A percentile compares a stretch with the other conserved stretches of the same genome.
phyloP scores from a whole-genome alignment of 2,329 filamentous ascomycete species.

The Daldinia eschscholtzii region DNA sequence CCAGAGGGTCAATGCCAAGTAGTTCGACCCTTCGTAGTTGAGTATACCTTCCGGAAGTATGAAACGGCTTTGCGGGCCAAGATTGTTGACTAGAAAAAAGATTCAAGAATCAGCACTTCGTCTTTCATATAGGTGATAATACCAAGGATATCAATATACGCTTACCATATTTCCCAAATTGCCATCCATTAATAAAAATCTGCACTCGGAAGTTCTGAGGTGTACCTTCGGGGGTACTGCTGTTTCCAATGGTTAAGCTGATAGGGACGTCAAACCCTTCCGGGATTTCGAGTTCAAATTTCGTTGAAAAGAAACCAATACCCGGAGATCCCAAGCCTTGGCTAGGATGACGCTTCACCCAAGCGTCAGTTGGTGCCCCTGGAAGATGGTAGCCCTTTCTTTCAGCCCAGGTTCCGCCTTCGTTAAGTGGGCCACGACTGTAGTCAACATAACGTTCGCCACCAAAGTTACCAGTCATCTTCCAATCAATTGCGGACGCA shows the following conservation, averaged over 20 bases:
- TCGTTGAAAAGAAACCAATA: background rate
- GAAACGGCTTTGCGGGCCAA: background rate
- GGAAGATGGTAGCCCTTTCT: background rate
- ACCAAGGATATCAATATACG: too few relatives aligned
- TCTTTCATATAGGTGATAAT: too few relatives aligned
- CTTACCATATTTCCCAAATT: background rate
- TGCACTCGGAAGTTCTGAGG: conserved; percentile 1
- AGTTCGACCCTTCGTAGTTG: background rate
- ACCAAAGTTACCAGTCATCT: background rate
- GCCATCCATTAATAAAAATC: background rate
- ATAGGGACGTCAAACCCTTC: background rate
- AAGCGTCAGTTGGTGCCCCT: background rate
- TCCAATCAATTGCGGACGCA: background rate
- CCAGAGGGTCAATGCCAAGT: background rate
- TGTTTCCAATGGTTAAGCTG: background rate
- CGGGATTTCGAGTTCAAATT: background rate
- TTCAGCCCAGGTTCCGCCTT: background rate
- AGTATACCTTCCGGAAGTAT: background rate
- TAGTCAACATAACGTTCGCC: background rate
- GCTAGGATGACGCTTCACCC: background rate
- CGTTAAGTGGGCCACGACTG: background rate
- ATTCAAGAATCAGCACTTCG: background rate
- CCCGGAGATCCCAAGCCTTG: background rate
- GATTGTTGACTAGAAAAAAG: background rate
- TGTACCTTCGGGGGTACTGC: background rate